Conservation (phyloP, 306 rosid species). For the Prunus campanulata region DNA sequence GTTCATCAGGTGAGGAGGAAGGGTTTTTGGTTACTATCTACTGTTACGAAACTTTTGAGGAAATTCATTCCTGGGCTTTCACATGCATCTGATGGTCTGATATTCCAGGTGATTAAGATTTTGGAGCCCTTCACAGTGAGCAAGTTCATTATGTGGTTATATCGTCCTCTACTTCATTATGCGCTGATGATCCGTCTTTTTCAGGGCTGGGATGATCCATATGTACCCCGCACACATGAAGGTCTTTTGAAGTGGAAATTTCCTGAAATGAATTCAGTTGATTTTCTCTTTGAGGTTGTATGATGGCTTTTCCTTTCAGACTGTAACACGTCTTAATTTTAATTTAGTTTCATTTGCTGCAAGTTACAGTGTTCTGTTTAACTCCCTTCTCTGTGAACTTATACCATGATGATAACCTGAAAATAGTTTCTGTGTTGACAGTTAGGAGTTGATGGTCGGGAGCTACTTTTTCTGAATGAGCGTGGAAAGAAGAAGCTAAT, state of each 20-base stretch:
- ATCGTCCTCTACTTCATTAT: background rate
- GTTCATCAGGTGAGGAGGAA: conserved; percentile 85
- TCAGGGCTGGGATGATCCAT: conserved; percentile 97
- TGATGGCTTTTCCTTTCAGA: conserved; percentile 1
- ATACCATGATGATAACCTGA: background rate
- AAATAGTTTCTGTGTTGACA: conserved; percentile 31
- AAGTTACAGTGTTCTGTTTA: background rate
- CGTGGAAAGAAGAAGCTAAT: conserved; percentile 86
- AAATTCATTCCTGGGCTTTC: conserved; percentile 91
- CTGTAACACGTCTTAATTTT: conserved; percentile 15
- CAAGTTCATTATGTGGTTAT: background rate
- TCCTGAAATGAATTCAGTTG: conserved; percentile 80
- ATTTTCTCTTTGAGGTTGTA: conserved; percentile 83
- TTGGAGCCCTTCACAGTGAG: background rate
- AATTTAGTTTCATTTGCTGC: conserved; percentile 10
- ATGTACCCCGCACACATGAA: conserved; percentile 89
- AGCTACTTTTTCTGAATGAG: conserved; percentile 60
- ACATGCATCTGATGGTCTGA: conserved; percentile 90
- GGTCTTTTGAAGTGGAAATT: conserved; percentile 96
- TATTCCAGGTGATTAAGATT: conserved; percentile 70
- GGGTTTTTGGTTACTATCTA: conserved; percentile 91
- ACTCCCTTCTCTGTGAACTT: background rate
- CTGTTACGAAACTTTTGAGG: conserved; percentile 71
- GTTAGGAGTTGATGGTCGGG: conserved; percentile 60
- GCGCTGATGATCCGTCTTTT: background rate